These are phyloP conservation scores for Sugiyamaella novakii DNA, from an alignment of 1,139 yeast genomes.

Conservation along the genomic window DNA sequence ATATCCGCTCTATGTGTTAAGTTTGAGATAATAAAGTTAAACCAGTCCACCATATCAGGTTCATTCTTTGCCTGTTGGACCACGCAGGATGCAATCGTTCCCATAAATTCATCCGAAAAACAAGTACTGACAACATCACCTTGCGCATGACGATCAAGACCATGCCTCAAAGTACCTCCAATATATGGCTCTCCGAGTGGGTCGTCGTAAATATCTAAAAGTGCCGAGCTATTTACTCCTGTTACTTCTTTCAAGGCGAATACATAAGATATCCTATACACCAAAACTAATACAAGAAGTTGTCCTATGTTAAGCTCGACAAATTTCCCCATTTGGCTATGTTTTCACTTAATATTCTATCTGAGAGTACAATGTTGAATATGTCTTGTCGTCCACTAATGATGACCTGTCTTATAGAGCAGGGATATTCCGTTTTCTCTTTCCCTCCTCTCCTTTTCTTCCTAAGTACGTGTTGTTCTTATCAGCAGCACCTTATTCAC, in stretches of 20 bases:
- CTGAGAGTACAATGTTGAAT: too few species aligned
- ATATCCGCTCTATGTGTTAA: constrained; percentile 1
- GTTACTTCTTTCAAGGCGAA: background rate
- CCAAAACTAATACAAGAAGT: constrained; percentile 1
- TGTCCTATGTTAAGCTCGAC: background rate
- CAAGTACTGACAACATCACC: constrained; percentile 12
- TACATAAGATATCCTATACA: background rate
- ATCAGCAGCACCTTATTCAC: constrained; percentile 6
- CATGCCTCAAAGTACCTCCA: constrained; percentile 12
- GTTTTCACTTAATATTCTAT: too few species aligned
- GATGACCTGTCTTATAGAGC: too few species aligned
- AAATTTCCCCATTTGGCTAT: constrained; percentile 3
- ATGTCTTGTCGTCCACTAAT: too few species aligned
- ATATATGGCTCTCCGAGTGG: constrained; percentile 14
- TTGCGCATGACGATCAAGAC: constrained; percentile 9
- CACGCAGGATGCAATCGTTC: constrained; percentile 13
- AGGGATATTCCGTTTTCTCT: too few species aligned
- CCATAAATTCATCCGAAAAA: constrained; percentile 6
- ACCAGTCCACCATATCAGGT: constrained; percentile 5
- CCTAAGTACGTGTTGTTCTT: too few species aligned
- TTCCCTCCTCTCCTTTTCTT: too few species aligned
- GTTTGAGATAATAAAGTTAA: constrained; percentile 4
- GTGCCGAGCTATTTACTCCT: constrained; percentile 5
- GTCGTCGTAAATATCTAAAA: constrained; percentile 4
- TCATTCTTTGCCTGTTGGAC: constrained; percentile 8